phyloP scores from a whole-genome alignment of 768 basidiomycete genomes.

The Wakefieldia striispora region DNA sequence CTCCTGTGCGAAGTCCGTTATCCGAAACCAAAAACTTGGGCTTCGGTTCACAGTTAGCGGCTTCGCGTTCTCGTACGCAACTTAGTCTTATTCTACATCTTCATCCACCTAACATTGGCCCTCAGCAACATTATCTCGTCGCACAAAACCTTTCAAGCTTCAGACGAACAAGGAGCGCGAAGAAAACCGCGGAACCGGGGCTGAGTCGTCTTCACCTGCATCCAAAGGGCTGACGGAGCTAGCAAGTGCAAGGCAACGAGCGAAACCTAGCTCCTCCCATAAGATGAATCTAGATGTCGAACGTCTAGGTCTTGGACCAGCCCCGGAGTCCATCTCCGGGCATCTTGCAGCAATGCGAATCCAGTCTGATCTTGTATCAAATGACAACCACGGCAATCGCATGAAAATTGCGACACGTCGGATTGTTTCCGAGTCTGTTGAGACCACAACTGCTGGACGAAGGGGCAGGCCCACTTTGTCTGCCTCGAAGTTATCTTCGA shows the following conservation, averaged over 20 bases:
- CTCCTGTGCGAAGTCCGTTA: slow-evolving; percentile 22
- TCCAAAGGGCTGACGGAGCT: slow-evolving; percentile 1
- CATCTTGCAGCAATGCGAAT: slow-evolving; percentile 25
- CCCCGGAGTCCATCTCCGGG: slow-evolving; percentile 28
- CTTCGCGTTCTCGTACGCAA: slow-evolving; percentile 22
- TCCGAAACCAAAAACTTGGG: slow-evolving; percentile 22
- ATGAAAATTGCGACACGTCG: slow-evolving; percentile 12
- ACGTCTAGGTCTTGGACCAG: slow-evolving; percentile 16
- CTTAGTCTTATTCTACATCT: not conserved
- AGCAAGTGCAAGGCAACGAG: slow-evolving; percentile 6
- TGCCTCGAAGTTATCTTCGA: slow-evolving; percentile 11
- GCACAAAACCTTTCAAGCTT: slow-evolving; percentile 11
- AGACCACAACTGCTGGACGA: slow-evolving; percentile 5
- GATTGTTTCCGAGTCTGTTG: slow-evolving; percentile 18
- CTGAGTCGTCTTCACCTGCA: slow-evolving; percentile 1
- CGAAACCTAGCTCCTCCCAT: slow-evolving; percentile 13
- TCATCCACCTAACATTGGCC: slow-evolving; percentile 1
- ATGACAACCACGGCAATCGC: not conserved
- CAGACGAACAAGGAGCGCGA: slow-evolving; percentile 9
- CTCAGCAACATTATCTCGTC: slow-evolving; percentile 12
- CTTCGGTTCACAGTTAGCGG: slow-evolving; percentile 6
- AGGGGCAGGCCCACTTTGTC: slow-evolving; percentile 1
- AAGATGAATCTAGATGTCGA: slow-evolving; percentile 9
- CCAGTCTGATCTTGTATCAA: slow-evolving; percentile 13
- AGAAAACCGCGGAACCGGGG: slow-evolving; percentile 1